Evolutionary conservation across 768 basidiomycete genomes (phyloP).

Genomic region (Rhizopogon salebrosus): DNA sequence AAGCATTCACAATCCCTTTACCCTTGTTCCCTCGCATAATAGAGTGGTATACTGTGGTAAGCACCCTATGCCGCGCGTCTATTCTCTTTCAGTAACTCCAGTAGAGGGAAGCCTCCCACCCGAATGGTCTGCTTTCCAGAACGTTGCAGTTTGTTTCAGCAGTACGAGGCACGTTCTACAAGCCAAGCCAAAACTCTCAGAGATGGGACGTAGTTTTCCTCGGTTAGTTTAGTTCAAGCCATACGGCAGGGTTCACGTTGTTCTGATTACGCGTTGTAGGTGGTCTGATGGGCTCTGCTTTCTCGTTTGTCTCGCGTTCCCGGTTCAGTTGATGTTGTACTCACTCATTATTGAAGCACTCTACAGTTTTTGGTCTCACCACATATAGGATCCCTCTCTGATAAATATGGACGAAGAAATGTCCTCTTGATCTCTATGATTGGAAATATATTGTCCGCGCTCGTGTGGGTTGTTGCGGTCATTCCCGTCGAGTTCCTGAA

Average conservation of each 20-base stretch:
- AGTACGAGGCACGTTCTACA: constrained; percentile 62
- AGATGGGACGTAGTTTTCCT: constrained; percentile 94
- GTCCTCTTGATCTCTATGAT: constrained; percentile 85
- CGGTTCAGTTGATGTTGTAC: constrained; percentile 28
- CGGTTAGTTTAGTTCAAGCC: constrained; percentile 38
- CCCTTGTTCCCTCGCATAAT: constrained; percentile 98
- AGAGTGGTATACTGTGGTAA: constrained; percentile 80
- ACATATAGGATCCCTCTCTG: constrained; percentile 76
- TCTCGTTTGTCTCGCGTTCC: constrained; percentile 60
- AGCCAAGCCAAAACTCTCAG: constrained; percentile 53
- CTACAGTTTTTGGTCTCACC: constrained; percentile 85
- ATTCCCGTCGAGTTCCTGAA: constrained; percentile 1
- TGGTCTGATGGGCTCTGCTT: constrained; percentile 90
- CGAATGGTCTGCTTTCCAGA: constrained; percentile 64
- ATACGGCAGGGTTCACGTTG: background rate
- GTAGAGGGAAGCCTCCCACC: constrained; percentile 68
- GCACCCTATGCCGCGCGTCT: constrained; percentile 12
- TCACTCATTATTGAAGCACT: constrained; percentile 47
- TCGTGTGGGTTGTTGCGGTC: constrained; percentile 50
- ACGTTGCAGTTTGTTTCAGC: constrained; percentile 66
- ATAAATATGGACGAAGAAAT: constrained; percentile 83
- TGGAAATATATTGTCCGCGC: constrained; percentile 88
- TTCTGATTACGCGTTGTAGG: constrained; percentile 32
- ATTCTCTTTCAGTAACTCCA: constrained; percentile 1
- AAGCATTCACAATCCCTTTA: constrained; percentile 91